These are phyloP conservation scores for Oryza officinalis DNA, from an alignment of 176 grass and related monocot species.

Conservation along the genomic window DNA sequence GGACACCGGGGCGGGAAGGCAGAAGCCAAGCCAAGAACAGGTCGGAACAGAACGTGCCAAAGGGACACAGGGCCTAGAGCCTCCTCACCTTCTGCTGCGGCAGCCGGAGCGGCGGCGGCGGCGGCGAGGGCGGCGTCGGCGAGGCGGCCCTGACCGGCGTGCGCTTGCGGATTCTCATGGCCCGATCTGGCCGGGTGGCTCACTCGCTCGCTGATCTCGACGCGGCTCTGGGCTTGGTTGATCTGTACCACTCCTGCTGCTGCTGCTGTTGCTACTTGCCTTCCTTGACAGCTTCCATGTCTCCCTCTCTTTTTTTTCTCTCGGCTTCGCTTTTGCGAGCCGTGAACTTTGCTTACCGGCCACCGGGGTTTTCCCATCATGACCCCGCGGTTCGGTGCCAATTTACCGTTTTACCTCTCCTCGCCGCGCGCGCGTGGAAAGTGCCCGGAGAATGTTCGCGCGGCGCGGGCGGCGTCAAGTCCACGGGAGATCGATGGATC, in stretches of 20 bases:
- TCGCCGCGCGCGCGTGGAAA: not conserved
- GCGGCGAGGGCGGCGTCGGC: not conserved
- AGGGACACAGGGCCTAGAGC: not conserved
- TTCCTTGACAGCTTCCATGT: not conserved
- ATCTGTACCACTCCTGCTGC: not conserved
- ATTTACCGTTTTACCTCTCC: not conserved
- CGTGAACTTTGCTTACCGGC: not conserved
- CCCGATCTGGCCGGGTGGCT: not conserved
- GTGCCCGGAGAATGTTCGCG: too few species aligned
- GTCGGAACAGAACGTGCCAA: not conserved
- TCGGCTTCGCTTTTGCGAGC: not conserved
- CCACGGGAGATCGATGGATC: too few species aligned
- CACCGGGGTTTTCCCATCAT: not conserved
- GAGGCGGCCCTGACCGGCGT: slow-evolving; percentile 13
- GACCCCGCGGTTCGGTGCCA: not conserved
- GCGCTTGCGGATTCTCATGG: slow-evolving; percentile 58
- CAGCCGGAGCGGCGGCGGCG: not conserved
- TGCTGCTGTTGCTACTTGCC: not conserved
- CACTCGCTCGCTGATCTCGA: not conserved
- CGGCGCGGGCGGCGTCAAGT: too few species aligned
- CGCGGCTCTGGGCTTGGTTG: not conserved
- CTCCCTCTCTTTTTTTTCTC: not conserved
- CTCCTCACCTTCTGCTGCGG: slow-evolving; percentile 28
- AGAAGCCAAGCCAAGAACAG: not conserved
- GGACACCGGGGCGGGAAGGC: not conserved